A percentile compares a stretch with the other conserved stretches of the same genome.
phyloP scores from a whole-genome alignment of 306 rosid species.

The Lathyrus oleraceus region DNA sequence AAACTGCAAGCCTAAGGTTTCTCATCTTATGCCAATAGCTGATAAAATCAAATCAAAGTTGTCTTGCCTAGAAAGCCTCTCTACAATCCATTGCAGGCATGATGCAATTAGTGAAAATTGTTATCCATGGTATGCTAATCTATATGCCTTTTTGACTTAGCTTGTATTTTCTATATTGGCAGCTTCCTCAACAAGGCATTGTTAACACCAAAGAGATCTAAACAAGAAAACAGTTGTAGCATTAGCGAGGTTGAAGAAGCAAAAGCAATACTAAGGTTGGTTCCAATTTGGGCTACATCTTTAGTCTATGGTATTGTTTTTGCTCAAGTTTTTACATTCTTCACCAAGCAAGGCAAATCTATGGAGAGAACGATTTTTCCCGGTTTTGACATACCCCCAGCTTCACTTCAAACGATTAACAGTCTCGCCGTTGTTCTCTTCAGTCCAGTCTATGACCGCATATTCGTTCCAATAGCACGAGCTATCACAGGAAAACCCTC shows the following conservation, averaged over 20 bases:
- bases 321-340: conserved; percentile 44
- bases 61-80: no score
- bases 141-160: neutral
- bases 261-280: conserved; percentile 45
- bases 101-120: no score
- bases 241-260: conserved; percentile 48
- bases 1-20: no score
- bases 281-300: conserved; percentile 47
- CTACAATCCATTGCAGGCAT: no score
- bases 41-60: no score
- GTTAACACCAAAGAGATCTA: conserved; percentile 30
- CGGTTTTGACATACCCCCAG: conserved; percentile 55
- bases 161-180: neutral
- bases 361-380: conserved; percentile 53
- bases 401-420: conserved; percentile 53
- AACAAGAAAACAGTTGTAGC: conserved; percentile 36
- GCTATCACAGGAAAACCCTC: conserved; percentile 42
- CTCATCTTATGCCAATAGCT: no score
- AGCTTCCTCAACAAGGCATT: conserved; percentile 50
- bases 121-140: no score
- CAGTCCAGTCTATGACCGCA: conserved; percentile 57
- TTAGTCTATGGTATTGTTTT: conserved; percentile 40
- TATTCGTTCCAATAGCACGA: conserved; percentile 57
- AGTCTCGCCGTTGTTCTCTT: conserved; percentile 35
- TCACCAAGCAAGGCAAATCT: conserved; percentile 48